Evolutionary conservation across 2,329 filamentous ascomycete genomes (phyloP), one percentile per base, ranked within the genome.

Genomic region (Clarireedia paspali): DNA sequence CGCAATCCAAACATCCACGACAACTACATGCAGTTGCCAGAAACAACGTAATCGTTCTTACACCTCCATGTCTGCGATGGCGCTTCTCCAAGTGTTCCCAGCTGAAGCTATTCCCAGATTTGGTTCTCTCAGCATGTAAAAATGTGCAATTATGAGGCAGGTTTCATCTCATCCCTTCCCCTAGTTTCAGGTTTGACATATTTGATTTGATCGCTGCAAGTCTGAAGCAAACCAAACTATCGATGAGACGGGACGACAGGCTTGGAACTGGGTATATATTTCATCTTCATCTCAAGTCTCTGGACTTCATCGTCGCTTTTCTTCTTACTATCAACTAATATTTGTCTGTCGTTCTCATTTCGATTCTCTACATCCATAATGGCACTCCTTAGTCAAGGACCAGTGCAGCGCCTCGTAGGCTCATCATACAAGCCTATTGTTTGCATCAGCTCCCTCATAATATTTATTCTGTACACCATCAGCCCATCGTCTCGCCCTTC

Each of bases 401-500:
- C 30, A 14, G 10, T 34, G 10, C 30, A 34, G 30, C 30, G 30
- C 30, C 30, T 34, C 10, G 10, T 34, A 34, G 39, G 39, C 20
- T 42, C 39, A 0, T 42, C 39, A 42, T 17, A 52, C 30, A 57
- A 54, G 30, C 55, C 52, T 12, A 47, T 57, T 23, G 48, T 61
- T 30, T 46, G 48, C 14, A 50, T 50, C 1, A 26, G 57, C 9
- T 54, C 46, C 47, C n/a, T 62, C 2, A 42, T 42, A 42, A 42
- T 42, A 26, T 23, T 50, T 27, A n/a, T n/a, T 6, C 10, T 44
- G 47, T 15, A 47, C n/a, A 24, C 50, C 55, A 5, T 30, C 38
- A 46, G 40, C 58, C 36, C 56, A 57, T 7, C 44, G 57, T 15
- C 45, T 1, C n/a, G 23, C 9, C 45, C n/a, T 6, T 47, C 50